Conservation (phyloP, 495 filamentous ascomycete species). For the Penicillium nucicola region DNA sequence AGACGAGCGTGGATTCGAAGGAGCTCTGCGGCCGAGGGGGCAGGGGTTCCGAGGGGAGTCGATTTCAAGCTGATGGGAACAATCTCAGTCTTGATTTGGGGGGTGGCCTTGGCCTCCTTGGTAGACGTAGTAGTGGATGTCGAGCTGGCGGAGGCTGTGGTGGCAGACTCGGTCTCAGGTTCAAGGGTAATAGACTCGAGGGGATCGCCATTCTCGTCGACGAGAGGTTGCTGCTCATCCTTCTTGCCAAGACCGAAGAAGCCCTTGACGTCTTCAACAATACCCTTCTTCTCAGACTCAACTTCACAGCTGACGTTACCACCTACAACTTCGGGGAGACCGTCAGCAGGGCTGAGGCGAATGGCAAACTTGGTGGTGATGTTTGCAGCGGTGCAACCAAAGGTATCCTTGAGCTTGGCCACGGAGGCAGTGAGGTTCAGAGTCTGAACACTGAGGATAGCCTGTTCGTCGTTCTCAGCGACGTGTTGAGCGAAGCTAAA, state of each 20-base stretch:
- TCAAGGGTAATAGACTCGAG: constrained; percentile 49
- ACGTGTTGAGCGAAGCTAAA: constrained; percentile 76
- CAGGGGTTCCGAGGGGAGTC: constrained; percentile 58
- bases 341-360: constrained; percentile 67
- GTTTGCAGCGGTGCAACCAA: constrained; percentile 71
- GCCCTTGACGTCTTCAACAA: constrained; percentile 91
- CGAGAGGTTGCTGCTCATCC: constrained; percentile 71
- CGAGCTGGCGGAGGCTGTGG: constrained; percentile 38
- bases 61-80: constrained; percentile 66
- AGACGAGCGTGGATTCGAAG: constrained; percentile 68
- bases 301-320: constrained; percentile 83
- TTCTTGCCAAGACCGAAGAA: constrained; percentile 94
- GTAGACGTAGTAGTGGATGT: constrained; percentile 40
- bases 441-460: constrained; percentile 58
- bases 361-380: constrained; percentile 78
- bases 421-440: constrained; percentile 84
- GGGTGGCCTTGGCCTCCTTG: constrained; percentile 47
- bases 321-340: constrained; percentile 76
- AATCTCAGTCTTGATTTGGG: constrained; percentile 63
- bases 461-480: constrained; percentile 36
- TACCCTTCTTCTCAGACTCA: constrained; percentile 69
- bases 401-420: constrained; percentile 66
- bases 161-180: constrained; percentile 47
- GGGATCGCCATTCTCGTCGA: constrained; percentile 48
- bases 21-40: constrained; percentile 54